Percentiles rank a stretch among this genome's conserved stretches.
These are phyloP conservation scores for Candida odintsovae DNA, from an alignment of 805 yeast species.

Conservation along the genomic window DNA sequence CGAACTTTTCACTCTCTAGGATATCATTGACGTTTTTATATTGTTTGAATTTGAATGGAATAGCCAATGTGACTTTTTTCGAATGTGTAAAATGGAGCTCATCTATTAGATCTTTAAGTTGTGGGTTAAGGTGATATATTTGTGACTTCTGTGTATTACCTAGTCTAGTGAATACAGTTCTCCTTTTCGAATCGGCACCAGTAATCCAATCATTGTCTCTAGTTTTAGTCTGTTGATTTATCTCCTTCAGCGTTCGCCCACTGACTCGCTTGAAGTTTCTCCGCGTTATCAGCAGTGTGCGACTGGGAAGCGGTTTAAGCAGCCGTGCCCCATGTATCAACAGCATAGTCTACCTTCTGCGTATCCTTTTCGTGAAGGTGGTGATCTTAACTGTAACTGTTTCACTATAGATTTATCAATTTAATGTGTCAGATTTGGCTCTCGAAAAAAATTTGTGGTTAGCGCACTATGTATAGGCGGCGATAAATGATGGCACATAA, in stretches of 20 bases:
- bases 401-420: no score
- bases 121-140: not conserved
- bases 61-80: not conserved
- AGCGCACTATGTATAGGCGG: not conserved
- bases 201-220: conserved; percentile 1
- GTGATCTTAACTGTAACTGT: no score
- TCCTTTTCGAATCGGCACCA: not conserved
- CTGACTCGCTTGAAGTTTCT: not conserved
- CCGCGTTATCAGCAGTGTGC: not conserved
- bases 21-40: not conserved
- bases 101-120: not conserved
- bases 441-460: not conserved
- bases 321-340: not conserved
- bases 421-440: not conserved
- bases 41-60: not conserved
- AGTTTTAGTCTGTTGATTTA: not conserved
- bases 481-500: no score
- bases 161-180: not conserved
- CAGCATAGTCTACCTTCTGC: not conserved
- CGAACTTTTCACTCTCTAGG: not conserved
- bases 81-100: not conserved
- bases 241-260: not conserved
- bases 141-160: not conserved
- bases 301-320: not conserved
- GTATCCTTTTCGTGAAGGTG: no score